Conservation (phyloP, 306 rosid species). For the Cicer pinnatifidum region DNA sequence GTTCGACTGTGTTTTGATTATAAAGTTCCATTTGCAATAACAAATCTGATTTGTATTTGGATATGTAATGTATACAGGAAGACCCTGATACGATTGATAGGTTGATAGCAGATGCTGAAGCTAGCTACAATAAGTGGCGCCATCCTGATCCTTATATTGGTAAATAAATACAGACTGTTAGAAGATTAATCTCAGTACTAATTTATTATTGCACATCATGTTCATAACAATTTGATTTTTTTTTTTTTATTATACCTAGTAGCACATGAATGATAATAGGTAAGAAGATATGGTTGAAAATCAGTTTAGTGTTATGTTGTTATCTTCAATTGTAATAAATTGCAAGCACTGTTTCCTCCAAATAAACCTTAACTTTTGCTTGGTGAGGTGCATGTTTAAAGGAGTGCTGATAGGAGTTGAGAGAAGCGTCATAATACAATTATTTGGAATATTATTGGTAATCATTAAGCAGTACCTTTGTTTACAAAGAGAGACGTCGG, state of each 20-base stretch:
- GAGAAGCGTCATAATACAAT: not conserved
- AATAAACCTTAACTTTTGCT: no score
- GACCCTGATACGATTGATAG: constrained; percentile 84
- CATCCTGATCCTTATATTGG: constrained; percentile 99
- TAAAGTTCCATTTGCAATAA: not conserved
- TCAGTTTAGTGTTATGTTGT: not conserved
- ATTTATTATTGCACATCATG: not conserved
- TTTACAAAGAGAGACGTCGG: not conserved
- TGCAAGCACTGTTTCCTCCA: not conserved
- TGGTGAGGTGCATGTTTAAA: no score
- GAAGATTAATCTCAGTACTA: not conserved
- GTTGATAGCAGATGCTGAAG: constrained; percentile 76
- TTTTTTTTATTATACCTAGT: not conserved
- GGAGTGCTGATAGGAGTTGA: not conserved
- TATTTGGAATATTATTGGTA: not conserved
- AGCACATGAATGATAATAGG: not conserved
- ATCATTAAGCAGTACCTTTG: not conserved
- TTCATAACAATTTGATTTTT: not conserved
- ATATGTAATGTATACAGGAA: constrained; percentile 55
- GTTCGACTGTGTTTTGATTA: not conserved
- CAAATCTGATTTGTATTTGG: constrained; percentile 31
- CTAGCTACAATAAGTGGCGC: constrained; percentile 79
- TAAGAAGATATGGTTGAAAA: not conserved
- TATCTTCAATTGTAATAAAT: not conserved
- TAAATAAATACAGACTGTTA: constrained; percentile 35